Conservation (phyloP, 2,329 filamentous ascomycete species). For the Paraphaeosphaeria minitans region DNA sequence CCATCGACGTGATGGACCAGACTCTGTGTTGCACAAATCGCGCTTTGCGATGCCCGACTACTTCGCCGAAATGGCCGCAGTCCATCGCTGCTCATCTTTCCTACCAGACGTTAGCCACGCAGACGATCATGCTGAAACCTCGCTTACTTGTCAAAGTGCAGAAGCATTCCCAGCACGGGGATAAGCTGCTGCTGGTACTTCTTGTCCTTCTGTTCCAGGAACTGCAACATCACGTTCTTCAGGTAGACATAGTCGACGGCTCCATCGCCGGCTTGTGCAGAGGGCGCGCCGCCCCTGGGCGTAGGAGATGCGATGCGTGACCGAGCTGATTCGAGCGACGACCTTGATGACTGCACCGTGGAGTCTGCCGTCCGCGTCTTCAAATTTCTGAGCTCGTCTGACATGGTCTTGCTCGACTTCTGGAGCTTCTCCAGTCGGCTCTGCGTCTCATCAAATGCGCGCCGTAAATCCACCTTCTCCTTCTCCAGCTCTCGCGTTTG, state of each 20-base stretch:
- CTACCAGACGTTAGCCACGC: conserved; percentile 46
- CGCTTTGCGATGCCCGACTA: conserved; percentile 25
- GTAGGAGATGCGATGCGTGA: conserved; percentile 55
- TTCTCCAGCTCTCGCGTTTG: conserved; percentile 83
- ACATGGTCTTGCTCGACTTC: conserved; percentile 66
- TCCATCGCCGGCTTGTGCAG: conserved; percentile 28
- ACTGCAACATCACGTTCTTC: conserved; percentile 81
- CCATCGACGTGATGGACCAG: not conserved
- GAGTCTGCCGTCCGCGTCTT: conserved; percentile 52
- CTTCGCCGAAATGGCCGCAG: conserved; percentile 68
- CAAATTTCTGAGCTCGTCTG: conserved; percentile 61
- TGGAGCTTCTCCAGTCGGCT: conserved; percentile 78
- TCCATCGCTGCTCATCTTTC: conserved; percentile 86
- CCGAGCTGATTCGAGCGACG: conserved; percentile 62
- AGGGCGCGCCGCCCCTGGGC: conserved; percentile 43
- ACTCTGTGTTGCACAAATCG: conserved; percentile 13
- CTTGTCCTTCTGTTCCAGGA: conserved; percentile 80
- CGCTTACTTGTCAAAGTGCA: conserved; percentile 77
- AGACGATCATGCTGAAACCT: no score
- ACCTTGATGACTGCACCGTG: conserved; percentile 59
- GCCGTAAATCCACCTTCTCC: conserved; percentile 76
- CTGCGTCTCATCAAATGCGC: conserved; percentile 77
- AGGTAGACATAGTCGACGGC: conserved; percentile 69
- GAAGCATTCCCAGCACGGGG: conserved; percentile 74
- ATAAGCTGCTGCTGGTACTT: conserved; percentile 76